A percentile compares a stretch with the other conserved stretches of the same genome.
Conservation (phyloP, 1,139 yeast species). For the Magnusiomyces paraingens region DNA sequence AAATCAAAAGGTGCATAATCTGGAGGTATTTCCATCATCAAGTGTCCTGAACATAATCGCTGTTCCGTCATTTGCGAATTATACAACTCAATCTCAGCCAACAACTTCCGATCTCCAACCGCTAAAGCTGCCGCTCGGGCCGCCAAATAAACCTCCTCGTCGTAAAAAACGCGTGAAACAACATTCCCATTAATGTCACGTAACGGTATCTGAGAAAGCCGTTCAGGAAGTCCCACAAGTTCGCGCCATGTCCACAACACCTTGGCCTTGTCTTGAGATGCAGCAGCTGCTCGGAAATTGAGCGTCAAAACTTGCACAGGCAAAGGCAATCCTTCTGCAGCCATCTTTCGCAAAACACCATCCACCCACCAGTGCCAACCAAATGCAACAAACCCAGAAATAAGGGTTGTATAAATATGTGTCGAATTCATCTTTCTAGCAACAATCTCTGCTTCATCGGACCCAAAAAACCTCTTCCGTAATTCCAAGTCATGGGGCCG, state of each 20-base stretch:
- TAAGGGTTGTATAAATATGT: conserved; percentile 17
- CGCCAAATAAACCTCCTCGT: conserved; percentile 10
- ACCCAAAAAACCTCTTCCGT: conserved; percentile 15
- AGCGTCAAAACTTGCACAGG: conserved; percentile 20
- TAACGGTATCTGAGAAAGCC: not conserved
- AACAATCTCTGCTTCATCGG: not conserved
- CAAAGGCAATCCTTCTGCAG: conserved; percentile 16
- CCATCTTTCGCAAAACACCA: conserved; percentile 21
- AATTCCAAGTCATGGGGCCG: conserved; percentile 10
- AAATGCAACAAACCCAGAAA: conserved; percentile 23
- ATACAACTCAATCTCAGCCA: conserved; percentile 8
- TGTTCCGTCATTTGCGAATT: not conserved
- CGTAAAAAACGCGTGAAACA: conserved; percentile 10
- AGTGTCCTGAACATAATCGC: not conserved
- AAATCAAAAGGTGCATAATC: not conserved
- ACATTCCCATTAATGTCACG: conserved; percentile 4
- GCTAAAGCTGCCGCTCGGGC: conserved; percentile 10
- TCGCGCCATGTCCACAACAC: conserved; percentile 24
- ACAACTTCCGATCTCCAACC: conserved; percentile 3
- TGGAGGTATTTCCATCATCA: conserved; percentile 3
- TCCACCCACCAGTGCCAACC: conserved; percentile 22
- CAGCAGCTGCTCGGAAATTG: conserved; percentile 22
- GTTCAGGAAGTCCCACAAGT: conserved; percentile 12
- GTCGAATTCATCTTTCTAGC: conserved; percentile 2
- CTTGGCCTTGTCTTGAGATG: conserved; percentile 19